phyloP scores from a whole-genome alignment of 2,329 filamentous ascomycete genomes.

The Xylariaceae sp. region DNA sequence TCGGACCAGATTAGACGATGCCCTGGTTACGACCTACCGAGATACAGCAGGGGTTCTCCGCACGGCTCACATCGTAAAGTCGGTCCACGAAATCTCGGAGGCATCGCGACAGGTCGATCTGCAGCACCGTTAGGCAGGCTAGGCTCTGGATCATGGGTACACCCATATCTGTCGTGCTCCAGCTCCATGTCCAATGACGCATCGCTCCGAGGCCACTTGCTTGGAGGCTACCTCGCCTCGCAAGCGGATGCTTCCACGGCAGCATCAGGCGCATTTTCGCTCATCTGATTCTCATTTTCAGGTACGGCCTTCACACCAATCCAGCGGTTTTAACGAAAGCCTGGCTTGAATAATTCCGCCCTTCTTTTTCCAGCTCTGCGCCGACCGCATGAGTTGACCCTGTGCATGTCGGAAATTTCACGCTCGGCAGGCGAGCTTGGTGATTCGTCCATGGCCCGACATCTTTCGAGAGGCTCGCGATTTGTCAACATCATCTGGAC shows the following conservation, averaged over 20 bases:
- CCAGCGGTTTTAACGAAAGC: not conserved
- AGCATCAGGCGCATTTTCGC: not conserved
- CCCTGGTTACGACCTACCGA: not conserved
- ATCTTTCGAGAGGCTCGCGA: not conserved
- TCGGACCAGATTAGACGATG: constrained; percentile 2
- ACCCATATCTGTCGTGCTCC: too few species aligned
- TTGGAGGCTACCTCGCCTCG: not conserved
- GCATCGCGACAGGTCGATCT: not conserved
- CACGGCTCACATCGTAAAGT: constrained; percentile 8
- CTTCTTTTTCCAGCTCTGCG: not conserved
- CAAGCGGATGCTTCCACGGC: not conserved
- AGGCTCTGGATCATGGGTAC: not conserved
- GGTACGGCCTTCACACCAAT: not conserved
- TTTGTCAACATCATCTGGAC: not conserved
- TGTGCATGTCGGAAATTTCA: not conserved
- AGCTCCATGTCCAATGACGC: too few species aligned
- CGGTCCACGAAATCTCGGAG: too few species aligned
- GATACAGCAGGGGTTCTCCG: constrained; percentile 26
- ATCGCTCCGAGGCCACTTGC: not conserved
- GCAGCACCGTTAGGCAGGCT: not conserved
- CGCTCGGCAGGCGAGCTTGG: not conserved
- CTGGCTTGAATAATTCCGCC: not conserved
- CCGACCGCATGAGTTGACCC: not conserved
- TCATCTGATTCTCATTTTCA: not conserved
- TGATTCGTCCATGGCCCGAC: not conserved